Conservation (phyloP, 768 basidiomycete genomes). For the Hydnomerulius pinastri region DNA sequence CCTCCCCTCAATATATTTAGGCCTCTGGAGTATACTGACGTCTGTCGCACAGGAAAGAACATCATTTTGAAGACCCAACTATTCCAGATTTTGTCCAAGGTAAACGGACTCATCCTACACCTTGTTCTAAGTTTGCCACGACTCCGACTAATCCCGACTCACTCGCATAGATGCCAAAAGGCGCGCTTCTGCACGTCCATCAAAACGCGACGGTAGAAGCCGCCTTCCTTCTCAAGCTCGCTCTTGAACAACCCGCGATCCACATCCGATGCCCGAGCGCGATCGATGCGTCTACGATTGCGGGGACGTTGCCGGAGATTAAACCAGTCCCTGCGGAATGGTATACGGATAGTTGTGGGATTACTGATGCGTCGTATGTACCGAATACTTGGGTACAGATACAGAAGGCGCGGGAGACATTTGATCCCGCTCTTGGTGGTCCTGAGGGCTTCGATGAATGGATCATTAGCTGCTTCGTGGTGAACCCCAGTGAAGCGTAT, state of each 20-base stretch:
- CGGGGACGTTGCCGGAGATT: conserved; percentile 36
- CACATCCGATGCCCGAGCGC: conserved; percentile 35
- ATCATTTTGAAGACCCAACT: conserved; percentile 40
- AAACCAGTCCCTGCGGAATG: conserved; percentile 29
- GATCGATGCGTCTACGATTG: conserved; percentile 27
- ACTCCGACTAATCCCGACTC: not conserved
- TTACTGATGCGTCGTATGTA: conserved; percentile 31
- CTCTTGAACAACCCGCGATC: conserved; percentile 38
- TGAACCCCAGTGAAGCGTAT: conserved; percentile 47
- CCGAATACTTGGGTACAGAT: conserved; percentile 39
- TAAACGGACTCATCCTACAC: conserved; percentile 1
- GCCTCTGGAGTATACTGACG: not conserved
- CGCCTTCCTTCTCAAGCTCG: conserved; percentile 35
- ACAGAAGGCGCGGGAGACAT: conserved; percentile 35
- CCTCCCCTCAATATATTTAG: not conserved
- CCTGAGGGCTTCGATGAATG: conserved; percentile 44
- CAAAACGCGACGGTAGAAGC: conserved; percentile 44
- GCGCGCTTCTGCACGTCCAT: conserved; percentile 46
- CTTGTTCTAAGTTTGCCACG: not conserved
- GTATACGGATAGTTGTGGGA: conserved; percentile 20
- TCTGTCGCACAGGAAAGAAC: conserved; percentile 25
- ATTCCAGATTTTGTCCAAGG: conserved; percentile 41
- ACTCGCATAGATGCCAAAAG: conserved; percentile 47
- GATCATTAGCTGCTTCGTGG: conserved; percentile 38
- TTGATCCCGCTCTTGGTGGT: conserved; percentile 37